These are phyloP conservation scores for Leptographium radiaticola DNA, from an alignment of 2,329 filamentous ascomycete genomes.

Conservation along the genomic window DNA sequence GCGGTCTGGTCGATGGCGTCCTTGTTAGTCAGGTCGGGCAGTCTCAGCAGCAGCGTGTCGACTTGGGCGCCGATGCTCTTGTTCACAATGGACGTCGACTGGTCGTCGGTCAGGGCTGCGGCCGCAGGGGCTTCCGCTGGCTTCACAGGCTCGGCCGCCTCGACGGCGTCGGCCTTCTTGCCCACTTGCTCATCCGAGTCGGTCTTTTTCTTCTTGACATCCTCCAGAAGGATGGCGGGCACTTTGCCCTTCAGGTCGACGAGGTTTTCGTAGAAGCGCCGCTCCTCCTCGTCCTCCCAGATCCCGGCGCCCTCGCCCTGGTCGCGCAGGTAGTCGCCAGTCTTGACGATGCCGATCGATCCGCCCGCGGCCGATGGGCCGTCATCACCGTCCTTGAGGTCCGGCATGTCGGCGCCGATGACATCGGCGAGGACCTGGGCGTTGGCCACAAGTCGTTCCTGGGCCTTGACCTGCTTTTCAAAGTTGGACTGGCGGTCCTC, in stretches of 20 bases:
- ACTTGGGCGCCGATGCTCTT: slow-evolving; percentile 97
- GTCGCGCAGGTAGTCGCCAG: slow-evolving; percentile 81
- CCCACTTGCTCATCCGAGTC: slow-evolving; percentile 73
- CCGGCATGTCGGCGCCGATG: slow-evolving; percentile 84
- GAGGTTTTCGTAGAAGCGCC: slow-evolving; percentile 94
- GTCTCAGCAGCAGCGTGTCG: slow-evolving; percentile 70
- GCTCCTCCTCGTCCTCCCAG: slow-evolving; percentile 97
- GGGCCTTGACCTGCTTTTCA: slow-evolving; percentile 82
- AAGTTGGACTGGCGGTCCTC: slow-evolving; percentile 94
- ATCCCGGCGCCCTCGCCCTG: slow-evolving; percentile 87
- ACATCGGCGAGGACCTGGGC: slow-evolving; percentile 84
- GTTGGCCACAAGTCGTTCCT: slow-evolving; percentile 81
- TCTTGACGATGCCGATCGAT: slow-evolving; percentile 85
- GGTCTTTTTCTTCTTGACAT: slow-evolving; percentile 83
- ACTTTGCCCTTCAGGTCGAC: slow-evolving; percentile 94
- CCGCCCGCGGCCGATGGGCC: slow-evolving; percentile 52
- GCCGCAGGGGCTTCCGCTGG: slow-evolving; percentile 22
- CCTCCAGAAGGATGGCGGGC: slow-evolving; percentile 83
- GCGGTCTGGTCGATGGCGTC: slow-evolving; percentile 85
- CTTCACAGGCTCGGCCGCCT: slow-evolving; percentile 33
- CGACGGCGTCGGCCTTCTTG: slow-evolving; percentile 52
- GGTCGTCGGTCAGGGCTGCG: slow-evolving; percentile 46
- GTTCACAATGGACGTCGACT: slow-evolving; percentile 89
- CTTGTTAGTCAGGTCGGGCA: slow-evolving; percentile 87
- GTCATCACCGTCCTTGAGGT: slow-evolving; percentile 73